Evolutionary conservation across 306 rosid genomes (phyloP).

Genomic region (Fragaria nilgerrensis): DNA sequence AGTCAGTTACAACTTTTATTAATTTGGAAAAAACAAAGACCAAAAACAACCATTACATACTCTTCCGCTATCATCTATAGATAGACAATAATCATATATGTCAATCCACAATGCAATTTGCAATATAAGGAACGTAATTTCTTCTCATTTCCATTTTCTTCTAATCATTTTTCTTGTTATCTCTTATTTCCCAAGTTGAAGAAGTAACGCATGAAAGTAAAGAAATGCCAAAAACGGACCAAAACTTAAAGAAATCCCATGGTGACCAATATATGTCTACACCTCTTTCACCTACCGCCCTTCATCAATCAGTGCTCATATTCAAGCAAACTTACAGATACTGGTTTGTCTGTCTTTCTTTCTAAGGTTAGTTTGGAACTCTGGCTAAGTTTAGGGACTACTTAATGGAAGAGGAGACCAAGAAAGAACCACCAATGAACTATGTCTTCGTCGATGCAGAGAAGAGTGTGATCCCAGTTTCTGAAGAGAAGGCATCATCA

Average conservation of each 20-base stretch:
- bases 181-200: not conserved
- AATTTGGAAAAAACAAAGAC: accelerated
- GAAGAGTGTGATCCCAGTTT: constrained; percentile 17
- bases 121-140: too few species aligned
- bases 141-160: not conserved
- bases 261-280: not conserved
- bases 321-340: not conserved
- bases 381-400: constrained; percentile 39
- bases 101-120: too few species aligned
- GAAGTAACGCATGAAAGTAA: constrained; percentile 4
- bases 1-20: too few species aligned
- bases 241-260: not conserved
- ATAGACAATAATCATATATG: too few species aligned
- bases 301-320: not conserved
- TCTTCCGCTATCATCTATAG: too few species aligned
- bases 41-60: too few species aligned
- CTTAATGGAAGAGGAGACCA: constrained; percentile 51
- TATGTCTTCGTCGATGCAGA: constrained; percentile 22
- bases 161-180: not conserved
- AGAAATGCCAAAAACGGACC: not conserved
- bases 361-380: not conserved
- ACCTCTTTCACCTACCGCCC: not conserved
- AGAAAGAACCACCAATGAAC: constrained; percentile 14
- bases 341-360: not conserved
- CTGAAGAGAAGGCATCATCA: constrained; percentile 14